Conservation (phyloP, 495 filamentous ascomycete species). For the Aspergillus hancockii region DNA sequence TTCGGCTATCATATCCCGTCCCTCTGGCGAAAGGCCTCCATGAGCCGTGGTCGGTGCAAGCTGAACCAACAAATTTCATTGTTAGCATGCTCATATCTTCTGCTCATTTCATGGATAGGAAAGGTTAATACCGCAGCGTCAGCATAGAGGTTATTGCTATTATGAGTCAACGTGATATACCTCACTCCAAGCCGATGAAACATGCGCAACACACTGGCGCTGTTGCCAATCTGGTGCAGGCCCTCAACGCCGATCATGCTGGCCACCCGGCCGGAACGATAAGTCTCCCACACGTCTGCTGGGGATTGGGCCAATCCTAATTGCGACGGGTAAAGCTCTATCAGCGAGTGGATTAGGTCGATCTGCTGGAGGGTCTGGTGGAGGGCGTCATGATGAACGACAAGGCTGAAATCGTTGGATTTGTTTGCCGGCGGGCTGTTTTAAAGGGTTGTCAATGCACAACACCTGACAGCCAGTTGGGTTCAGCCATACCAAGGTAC, state of each 20-base stretch:
- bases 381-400: slow-evolving; percentile 16
- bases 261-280: too few species aligned
- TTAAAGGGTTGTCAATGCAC: neutral
- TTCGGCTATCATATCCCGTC: slow-evolving; percentile 43
- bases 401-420: neutral
- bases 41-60: slow-evolving; percentile 3
- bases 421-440: neutral
- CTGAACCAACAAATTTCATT: too few species aligned
- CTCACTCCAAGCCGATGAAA: slow-evolving; percentile 36
- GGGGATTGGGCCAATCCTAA: slow-evolving; percentile 16
- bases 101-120: too few species aligned
- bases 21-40: neutral
- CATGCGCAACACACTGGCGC: slow-evolving; percentile 32
- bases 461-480: too few species aligned
- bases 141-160: too few species aligned
- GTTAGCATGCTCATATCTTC: slow-evolving; percentile 29
- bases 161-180: slow-evolving; percentile 40
- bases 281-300: slow-evolving; percentile 26
- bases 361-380: slow-evolving; percentile 39
- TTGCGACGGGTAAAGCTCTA: slow-evolving; percentile 20
- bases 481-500: slow-evolving; percentile 17
- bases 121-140: too few species aligned
- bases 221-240: slow-evolving; percentile 31
- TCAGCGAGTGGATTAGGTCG: slow-evolving; percentile 33
- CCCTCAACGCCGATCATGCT: slow-evolving; percentile 30